A percentile compares a stretch with the other conserved stretches of the same genome.
These are phyloP conservation scores for Cladobotryum protrusum DNA, from an alignment of 2,329 filamentous ascomycete species.

Conservation along the genomic window DNA sequence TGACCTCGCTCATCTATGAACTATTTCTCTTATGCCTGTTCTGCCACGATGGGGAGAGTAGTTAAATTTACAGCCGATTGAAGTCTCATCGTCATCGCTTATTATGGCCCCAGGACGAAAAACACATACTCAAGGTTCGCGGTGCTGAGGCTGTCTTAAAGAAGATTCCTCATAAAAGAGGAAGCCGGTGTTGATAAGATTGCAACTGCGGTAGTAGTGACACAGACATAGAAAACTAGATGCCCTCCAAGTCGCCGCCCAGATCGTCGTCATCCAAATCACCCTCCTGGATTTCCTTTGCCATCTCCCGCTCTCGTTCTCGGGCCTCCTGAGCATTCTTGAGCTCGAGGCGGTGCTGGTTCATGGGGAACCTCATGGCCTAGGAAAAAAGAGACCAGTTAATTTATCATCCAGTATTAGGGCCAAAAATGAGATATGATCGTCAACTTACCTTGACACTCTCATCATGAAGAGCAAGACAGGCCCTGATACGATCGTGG, in stretches of 20 bases:
- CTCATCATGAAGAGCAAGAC: conserved; percentile 88
- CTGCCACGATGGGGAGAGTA: neutral
- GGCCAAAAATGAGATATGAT: neutral
- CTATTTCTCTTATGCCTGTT: no score
- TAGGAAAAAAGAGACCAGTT: conserved; percentile 26
- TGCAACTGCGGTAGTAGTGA: conserved; percentile 12
- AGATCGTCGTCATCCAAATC: conserved; percentile 96
- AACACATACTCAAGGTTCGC: neutral
- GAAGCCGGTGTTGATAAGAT: conserved; percentile 5
- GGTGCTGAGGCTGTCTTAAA: neutral
- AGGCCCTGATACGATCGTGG: conserved; percentile 91
- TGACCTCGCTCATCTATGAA: no score
- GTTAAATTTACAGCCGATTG: conserved; percentile 1
- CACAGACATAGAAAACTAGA: conserved; percentile 49
- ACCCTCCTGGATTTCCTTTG: conserved; percentile 97
- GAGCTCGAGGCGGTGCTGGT: conserved; percentile 92
- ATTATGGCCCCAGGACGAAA: neutral
- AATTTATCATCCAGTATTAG: neutral
- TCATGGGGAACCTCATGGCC: conserved; percentile 99
- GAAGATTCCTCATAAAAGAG: neutral
- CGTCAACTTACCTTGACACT: conserved; percentile 75
- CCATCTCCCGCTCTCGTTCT: conserved; percentile 91
- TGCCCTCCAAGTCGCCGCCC: conserved; percentile 90
- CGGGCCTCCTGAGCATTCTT: conserved; percentile 99
- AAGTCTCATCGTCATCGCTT: neutral